Base-by-base conservation (phyloP, 495 filamentous ascomycete species). In the Chlorociboria aeruginascens region DNA sequence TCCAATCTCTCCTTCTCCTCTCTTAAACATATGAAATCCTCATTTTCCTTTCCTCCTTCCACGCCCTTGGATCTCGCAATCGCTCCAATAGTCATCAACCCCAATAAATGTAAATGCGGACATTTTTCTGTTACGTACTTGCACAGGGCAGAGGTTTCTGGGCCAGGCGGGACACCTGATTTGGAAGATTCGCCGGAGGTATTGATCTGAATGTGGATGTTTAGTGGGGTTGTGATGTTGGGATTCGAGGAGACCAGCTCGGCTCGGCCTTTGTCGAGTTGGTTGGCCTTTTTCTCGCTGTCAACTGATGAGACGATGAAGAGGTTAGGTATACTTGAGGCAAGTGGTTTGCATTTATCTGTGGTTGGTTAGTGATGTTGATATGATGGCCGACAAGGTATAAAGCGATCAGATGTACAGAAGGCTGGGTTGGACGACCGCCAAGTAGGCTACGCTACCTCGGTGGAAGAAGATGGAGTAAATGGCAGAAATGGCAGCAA, bases 31-130 rank as follows among this genome's bases (percentile, higher is more conserved):
- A 78, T 53, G 59, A 97, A 97, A 67, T 98, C 92, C 63, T 89
- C 87, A 66, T 98, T 98, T 66, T 90, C 85, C 14, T 69, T 77
- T 50, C 86, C 90, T 7, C 74, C 56, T 17, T 77, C 81, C 8
- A 77, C 79, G 3, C 72, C 84, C 55, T 76, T 69, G 25, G 82
- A 88, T 47, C 89, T 65, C 42, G 86, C 89, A 59, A 98, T 92
- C 13, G 88, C 87, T 0, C 92, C 92, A 57, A 98, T 97, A 1
- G 92, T 98, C 92, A 98, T 98, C 6, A 98, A 60, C 0, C 92
- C 92, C 45, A 83, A 71, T 14, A 98, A 61, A 36, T 75, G 67
- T 30, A 98, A 64, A 60, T 81, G 72, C 2, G 82, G 80, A 66
- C 89, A 95, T 32, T 73, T 62, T 17, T 81, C 71, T 6, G 71